These are phyloP conservation scores for Agastache rugosa DNA, from an alignment of 257 asterid species.

Conservation along the genomic window DNA sequence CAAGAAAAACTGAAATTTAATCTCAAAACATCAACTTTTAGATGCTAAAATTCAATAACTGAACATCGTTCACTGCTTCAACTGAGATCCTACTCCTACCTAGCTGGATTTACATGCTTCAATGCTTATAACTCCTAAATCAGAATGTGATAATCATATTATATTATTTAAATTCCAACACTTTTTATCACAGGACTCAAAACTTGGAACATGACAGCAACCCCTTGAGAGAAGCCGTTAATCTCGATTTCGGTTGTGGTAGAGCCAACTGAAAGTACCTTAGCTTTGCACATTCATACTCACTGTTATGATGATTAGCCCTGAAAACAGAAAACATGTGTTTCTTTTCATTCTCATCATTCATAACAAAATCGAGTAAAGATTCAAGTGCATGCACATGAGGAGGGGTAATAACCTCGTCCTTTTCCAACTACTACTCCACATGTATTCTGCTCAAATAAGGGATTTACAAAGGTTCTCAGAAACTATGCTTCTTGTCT, in stretches of 20 bases:
- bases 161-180: not conserved
- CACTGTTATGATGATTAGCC: conserved; percentile 8
- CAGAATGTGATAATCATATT: not conserved
- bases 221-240: conserved; percentile 43
- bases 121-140: conserved; percentile 3
- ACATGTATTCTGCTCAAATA: not conserved
- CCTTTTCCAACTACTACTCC: not conserved
- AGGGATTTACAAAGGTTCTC: not conserved
- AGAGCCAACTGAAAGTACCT: conserved; percentile 26
- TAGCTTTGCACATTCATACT: conserved; percentile 27
- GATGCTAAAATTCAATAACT: conserved; percentile 4
- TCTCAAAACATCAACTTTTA: conserved; percentile 21
- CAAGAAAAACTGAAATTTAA: not conserved
- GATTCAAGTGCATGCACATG: not conserved
- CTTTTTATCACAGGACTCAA: conserved; percentile 1
- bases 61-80: conserved; percentile 24
- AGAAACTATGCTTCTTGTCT: not conserved
- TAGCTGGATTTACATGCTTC: not conserved
- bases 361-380: not conserved
- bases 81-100: conserved; percentile 12
- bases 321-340: conserved; percentile 12
- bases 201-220: conserved; percentile 46
- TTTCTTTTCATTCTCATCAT: conserved; percentile 10
- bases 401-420: not conserved
- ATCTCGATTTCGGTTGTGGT: conserved; percentile 34